Evolutionary conservation across 345 rosid genomes (phyloP).

Genomic region (Citrus sp.): DNA sequence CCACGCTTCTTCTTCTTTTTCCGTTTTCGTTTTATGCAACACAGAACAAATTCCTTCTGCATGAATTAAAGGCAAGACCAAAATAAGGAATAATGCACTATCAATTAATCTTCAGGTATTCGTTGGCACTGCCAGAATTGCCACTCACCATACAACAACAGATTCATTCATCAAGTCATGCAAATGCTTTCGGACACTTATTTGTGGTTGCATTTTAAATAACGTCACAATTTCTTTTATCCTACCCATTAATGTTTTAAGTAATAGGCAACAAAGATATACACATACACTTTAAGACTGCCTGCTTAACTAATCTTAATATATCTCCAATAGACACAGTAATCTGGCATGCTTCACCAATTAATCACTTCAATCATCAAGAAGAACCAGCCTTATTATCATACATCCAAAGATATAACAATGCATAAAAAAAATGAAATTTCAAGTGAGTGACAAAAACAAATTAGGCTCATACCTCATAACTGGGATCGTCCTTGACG

Average conservation of each 20-base stretch:
- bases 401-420: no score
- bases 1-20: no score
- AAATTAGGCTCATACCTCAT: not conserved
- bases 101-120: not conserved
- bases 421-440: no score
- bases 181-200: not conserved
- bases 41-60: constrained; percentile 2
- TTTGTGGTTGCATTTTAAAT: not conserved
- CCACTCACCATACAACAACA: not conserved
- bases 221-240: not conserved
- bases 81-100: not conserved
- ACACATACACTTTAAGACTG: no score
- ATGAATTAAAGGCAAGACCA: not conserved
- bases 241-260: no score
- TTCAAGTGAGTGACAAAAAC: not conserved
- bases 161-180: not conserved
- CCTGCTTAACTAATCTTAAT: not conserved
- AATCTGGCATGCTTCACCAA: not conserved
- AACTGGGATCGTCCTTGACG: not conserved
- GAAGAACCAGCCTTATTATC: not conserved
- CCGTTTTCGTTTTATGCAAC: not conserved
- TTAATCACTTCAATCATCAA: not conserved
- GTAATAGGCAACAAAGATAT: no score
- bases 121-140: not conserved
- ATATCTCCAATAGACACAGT: not conserved